Conservation (phyloP, 129 eudicot genomes). For the Flaveria linearis region DNA sequence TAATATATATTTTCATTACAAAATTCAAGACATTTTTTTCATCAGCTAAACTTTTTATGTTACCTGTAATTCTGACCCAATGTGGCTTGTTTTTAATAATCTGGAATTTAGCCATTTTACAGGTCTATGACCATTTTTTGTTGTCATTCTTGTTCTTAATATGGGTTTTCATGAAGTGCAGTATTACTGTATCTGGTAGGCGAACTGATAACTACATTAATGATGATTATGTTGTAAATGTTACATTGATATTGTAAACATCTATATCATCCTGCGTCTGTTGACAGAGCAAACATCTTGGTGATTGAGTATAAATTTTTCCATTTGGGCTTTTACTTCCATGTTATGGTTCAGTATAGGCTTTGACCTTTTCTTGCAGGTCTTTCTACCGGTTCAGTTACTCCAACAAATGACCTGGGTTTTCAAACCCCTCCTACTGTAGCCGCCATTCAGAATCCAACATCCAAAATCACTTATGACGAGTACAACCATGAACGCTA, state of each 20-base stretch:
- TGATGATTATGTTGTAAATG: not conserved
- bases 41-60: not conserved
- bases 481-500: slow-evolving; percentile 83
- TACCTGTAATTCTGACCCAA: not conserved
- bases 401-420: slow-evolving; percentile 53
- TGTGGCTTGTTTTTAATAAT: not conserved
- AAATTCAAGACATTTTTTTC: not conserved
- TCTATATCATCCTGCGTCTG: not conserved
- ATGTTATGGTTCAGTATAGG: not conserved
- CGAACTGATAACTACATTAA: not conserved
- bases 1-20: not conserved
- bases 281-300: not conserved
- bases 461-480: slow-evolving; percentile 66
- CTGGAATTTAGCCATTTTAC: not conserved
- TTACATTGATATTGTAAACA: not conserved
- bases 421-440: slow-evolving; percentile 57
- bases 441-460: slow-evolving; percentile 72
- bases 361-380: slow-evolving; percentile 39
- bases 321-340: slow-evolving; percentile 3
- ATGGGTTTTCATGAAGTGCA: not conserved
- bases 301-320: not conserved
- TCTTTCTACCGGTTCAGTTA: slow-evolving; percentile 50
- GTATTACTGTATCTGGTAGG: not conserved
- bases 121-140: not conserved
- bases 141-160: not conserved